Evolutionary conservation across 2,329 filamentous ascomycete species (phyloP).

Genomic region (Hymenoscyphus infarciens): DNA sequence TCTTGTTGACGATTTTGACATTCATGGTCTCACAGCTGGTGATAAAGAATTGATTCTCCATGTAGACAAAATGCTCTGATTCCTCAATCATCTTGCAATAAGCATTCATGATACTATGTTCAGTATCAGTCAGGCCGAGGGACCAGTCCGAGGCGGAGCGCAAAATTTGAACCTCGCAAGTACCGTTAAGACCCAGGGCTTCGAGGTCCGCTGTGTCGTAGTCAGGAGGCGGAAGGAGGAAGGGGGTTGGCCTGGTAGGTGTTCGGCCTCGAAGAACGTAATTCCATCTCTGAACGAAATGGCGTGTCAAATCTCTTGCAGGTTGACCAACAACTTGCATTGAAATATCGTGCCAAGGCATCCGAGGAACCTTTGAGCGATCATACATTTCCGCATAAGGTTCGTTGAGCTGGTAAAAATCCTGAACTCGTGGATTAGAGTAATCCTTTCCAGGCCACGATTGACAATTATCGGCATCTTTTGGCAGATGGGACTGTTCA

Average conservation of each 20-base stretch:
- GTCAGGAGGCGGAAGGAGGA: constrained; percentile 89
- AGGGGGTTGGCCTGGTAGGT: constrained; percentile 88
- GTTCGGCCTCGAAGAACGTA: constrained; percentile 91
- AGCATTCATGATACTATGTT: constrained; percentile 93
- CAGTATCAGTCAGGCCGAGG: constrained; percentile 78
- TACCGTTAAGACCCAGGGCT: constrained; percentile 82
- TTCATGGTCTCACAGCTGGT: constrained; percentile 86
- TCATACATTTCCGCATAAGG: constrained; percentile 99
- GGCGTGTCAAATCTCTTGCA: constrained; percentile 85
- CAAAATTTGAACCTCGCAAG: constrained; percentile 93
- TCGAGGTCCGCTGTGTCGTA: constrained; percentile 84
- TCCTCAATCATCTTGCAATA: constrained; percentile 93
- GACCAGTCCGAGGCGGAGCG: constrained; percentile 92
- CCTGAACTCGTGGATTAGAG: constrained; percentile 90
- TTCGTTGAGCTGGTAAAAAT: constrained; percentile 89
- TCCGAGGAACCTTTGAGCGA: constrained; percentile 78
- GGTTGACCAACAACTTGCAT: constrained; percentile 98
- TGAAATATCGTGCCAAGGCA: constrained; percentile 98
- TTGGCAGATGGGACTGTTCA: constrained; percentile 70
- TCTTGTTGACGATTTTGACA: constrained; percentile 84
- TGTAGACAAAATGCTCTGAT: constrained; percentile 96
- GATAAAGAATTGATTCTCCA: constrained; percentile 98
- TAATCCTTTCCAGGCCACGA: constrained; percentile 98
- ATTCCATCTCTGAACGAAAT: constrained; percentile 98
- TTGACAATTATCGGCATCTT: constrained; percentile 91